A percentile compares a stretch with the other conserved stretches of the same genome.
Evolutionary conservation across 768 basidiomycete species (phyloP).

Genomic region (Gymnopilus junonius): DNA sequence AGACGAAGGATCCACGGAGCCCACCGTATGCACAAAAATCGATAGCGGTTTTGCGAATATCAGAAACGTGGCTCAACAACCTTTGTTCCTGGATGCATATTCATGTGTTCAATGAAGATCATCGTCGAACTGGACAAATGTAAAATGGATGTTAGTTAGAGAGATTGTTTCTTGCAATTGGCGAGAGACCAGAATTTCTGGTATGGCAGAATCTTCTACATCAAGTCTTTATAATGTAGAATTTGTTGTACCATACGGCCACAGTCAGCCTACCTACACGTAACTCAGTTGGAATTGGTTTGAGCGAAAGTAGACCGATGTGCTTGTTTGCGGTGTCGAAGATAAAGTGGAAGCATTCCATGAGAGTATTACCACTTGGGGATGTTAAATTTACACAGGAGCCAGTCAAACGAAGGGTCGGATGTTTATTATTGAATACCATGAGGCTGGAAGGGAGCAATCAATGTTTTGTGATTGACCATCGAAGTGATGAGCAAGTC

Average conservation of each 20-base stretch:
- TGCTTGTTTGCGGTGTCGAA: constrained; percentile 61
- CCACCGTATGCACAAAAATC: neutral
- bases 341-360: constrained; percentile 68
- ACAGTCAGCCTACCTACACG: neutral
- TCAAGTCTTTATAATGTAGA: too few species aligned
- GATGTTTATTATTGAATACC: constrained; percentile 41
- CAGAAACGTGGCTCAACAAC: too few species aligned
- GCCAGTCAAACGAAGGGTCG: neutral
- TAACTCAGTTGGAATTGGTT: constrained; percentile 43
- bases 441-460: constrained; percentile 21
- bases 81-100: too few species aligned
- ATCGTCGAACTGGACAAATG: too few species aligned
- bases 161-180: too few species aligned
- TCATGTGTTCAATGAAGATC: too few species aligned
- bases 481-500: constrained; percentile 65
- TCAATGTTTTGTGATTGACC: constrained; percentile 17
- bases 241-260: neutral
- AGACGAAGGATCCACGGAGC: constrained; percentile 7
- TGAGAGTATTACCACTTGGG: constrained; percentile 43
- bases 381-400: too few species aligned
- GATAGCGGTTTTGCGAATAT: neutral
- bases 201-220: too few species aligned
- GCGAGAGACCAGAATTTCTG: too few species aligned
- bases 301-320: constrained; percentile 57
- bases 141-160: too few species aligned